Percentiles rank a stretch among this genome's conserved stretches.
These are phyloP conservation scores for Hemisphaericaspora lyxosophila DNA, from an alignment of 1,139 yeast species.

Conservation along the genomic window DNA sequence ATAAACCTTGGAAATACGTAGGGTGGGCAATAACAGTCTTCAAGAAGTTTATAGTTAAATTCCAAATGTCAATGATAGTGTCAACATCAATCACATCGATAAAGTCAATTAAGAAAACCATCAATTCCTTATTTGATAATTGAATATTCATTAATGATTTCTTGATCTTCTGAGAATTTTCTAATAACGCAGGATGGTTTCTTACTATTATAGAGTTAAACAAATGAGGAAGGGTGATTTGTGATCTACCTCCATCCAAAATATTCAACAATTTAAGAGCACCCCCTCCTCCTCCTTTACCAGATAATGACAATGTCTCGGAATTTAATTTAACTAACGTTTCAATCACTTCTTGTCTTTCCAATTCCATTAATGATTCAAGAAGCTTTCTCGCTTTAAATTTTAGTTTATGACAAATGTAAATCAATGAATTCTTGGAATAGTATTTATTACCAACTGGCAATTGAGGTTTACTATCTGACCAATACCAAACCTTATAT, in stretches of 20 bases:
- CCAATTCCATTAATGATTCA: constrained; percentile 67
- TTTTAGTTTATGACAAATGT: constrained; percentile 65
- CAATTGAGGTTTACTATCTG: constrained; percentile 47
- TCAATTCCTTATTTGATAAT: constrained; percentile 41
- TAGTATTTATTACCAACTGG: constrained; percentile 9
- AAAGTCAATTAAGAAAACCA: constrained; percentile 58
- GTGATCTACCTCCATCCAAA: constrained; percentile 83
- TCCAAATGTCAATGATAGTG: constrained; percentile 75
- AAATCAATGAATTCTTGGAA: constrained; percentile 47
- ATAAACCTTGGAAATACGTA: constrained; percentile 46
- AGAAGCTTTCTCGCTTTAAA: constrained; percentile 68
- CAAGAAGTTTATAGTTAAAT: constrained; percentile 54
- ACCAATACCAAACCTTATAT: constrained; percentile 73
- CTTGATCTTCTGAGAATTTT: constrained; percentile 20
- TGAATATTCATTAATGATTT: constrained; percentile 46
- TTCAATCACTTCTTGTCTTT: constrained; percentile 74
- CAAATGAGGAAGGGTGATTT: constrained; percentile 67
- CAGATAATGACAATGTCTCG: constrained; percentile 14
- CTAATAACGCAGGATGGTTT: constrained; percentile 31
- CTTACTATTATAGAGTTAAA: constrained; percentile 52
- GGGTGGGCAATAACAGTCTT: constrained; percentile 55
- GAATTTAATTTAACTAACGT: constrained; percentile 47
- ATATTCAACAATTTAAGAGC: constrained; percentile 61
- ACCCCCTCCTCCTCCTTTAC: constrained; percentile 3
- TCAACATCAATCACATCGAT: constrained; percentile 68